Conservation (phyloP, 108 stramenopile species). For the Poteriospumella lacustris region DNA sequence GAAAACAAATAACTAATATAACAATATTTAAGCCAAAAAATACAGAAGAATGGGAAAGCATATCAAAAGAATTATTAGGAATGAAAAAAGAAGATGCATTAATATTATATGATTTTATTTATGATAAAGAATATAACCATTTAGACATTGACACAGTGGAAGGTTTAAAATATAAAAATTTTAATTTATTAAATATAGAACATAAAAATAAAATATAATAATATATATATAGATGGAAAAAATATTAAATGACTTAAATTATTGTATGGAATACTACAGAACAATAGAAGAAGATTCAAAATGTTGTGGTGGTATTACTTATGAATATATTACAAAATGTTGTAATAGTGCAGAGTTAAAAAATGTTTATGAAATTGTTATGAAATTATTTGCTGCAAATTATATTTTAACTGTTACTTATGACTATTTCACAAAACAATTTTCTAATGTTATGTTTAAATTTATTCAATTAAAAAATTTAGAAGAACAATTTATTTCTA, state of each 20-base stretch:
- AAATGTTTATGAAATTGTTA: too few species aligned
- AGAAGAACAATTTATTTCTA: too few species aligned
- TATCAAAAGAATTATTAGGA: slow-evolving; percentile 5
- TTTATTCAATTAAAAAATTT: too few species aligned
- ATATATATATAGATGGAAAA: not conserved
- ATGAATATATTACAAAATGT: not conserved
- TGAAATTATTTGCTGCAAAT: too few species aligned
- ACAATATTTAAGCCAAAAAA: too few species aligned
- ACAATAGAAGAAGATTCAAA: not conserved
- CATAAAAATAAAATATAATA: not conserved
- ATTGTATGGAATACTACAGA: not conserved
- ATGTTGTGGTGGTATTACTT: not conserved
- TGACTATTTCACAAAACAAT: too few species aligned
- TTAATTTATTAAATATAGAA: not conserved
- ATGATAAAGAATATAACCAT: not conserved
- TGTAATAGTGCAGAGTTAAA: not conserved
- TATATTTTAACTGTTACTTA: too few species aligned
- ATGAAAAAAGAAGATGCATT: not conserved
- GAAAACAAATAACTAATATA: too few species aligned
- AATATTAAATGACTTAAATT: not conserved
- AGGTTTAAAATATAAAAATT: not conserved
- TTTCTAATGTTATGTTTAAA: too few species aligned
- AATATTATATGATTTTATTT: not conserved
- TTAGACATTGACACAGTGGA: not conserved
- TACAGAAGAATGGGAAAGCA: not conserved